A percentile compares a stretch with the other conserved stretches of the same genome.
Conservation (phyloP, 2,329 filamentous ascomycete species). For the Ophiostoma pallidulum region DNA sequence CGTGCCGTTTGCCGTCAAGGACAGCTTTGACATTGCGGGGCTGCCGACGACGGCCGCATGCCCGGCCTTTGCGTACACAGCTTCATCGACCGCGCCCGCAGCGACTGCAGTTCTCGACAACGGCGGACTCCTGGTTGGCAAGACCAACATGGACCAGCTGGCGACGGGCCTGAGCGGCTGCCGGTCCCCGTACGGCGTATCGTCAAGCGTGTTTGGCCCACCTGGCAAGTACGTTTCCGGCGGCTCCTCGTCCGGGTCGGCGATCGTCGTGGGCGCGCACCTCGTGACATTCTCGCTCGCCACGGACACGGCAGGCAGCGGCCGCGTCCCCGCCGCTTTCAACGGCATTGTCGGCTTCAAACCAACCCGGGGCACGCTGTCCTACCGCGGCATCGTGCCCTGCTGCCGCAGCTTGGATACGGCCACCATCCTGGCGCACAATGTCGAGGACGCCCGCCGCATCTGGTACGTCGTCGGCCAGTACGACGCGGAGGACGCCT, state of each 20-base stretch:
- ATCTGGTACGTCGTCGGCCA: slow-evolving; percentile 39
- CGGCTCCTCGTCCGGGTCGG: slow-evolving; percentile 47
- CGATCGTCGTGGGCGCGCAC: slow-evolving; percentile 42
- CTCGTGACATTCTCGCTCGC: slow-evolving; percentile 47
- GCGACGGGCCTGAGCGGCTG: slow-evolving; percentile 49
- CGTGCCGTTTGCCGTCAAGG: slow-evolving; percentile 47
- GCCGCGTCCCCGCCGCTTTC: slow-evolving; percentile 42
- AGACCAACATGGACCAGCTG: slow-evolving; percentile 51
- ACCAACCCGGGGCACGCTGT: slow-evolving; percentile 42
- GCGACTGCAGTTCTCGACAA: slow-evolving; percentile 38
- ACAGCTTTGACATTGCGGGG: slow-evolving; percentile 43
- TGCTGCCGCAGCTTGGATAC: slow-evolving; percentile 12
- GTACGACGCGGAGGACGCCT: slow-evolving; percentile 38
- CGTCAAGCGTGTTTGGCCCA: slow-evolving; percentile 27
- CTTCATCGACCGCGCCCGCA: slow-evolving; percentile 35
- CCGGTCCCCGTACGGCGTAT: slow-evolving; percentile 45
- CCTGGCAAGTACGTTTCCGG: slow-evolving; percentile 26
- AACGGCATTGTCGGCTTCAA: slow-evolving; percentile 45
- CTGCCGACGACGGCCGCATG: slow-evolving; percentile 43
- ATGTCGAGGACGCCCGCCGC: slow-evolving; percentile 30
- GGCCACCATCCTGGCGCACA: slow-evolving; percentile 17
- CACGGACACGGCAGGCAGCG: slow-evolving; percentile 47
- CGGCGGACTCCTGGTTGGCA: slow-evolving; percentile 48
- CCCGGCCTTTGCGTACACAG: slow-evolving; percentile 36
- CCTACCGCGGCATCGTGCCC: slow-evolving; percentile 31